Conservation (phyloP, 169 alveolate genomes). For the Perkinsus olseni region DNA sequence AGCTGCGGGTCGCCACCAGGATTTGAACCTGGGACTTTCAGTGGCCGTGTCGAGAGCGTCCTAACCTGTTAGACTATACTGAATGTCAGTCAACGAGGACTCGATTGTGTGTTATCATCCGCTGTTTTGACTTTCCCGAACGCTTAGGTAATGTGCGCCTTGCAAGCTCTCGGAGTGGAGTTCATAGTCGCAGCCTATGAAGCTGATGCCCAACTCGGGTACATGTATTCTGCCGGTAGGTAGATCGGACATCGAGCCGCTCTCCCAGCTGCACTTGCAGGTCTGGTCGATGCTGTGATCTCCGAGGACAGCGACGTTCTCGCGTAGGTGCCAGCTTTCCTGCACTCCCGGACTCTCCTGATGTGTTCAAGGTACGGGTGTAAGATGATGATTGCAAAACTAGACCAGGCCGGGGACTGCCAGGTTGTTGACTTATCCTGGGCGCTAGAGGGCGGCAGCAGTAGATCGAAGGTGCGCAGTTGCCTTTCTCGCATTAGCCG, state of each 20-base stretch:
- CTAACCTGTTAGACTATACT: too few species aligned
- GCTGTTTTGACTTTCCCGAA: background rate
- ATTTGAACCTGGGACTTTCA: too few species aligned
- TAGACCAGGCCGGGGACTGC: slow-evolving; percentile 28
- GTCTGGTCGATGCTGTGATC: slow-evolving; percentile 52
- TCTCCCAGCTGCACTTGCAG: slow-evolving; percentile 8
- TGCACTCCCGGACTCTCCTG: background rate
- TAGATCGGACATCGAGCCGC: background rate
- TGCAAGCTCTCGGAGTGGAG: slow-evolving; percentile 23
- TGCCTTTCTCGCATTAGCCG: too few species aligned
- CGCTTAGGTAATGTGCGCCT: background rate
- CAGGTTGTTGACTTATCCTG: background rate
- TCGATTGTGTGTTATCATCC: too few species aligned
- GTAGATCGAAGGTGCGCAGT: background rate
- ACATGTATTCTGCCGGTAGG: slow-evolving; percentile 26
- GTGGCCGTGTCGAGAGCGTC: too few species aligned
- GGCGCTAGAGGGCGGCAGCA: background rate
- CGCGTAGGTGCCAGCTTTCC: slow-evolving; percentile 15
- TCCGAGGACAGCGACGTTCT: slow-evolving; percentile 76
- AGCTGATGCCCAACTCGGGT: slow-evolving; percentile 77
- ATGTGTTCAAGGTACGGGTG: slow-evolving; percentile 43
- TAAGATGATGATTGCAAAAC: slow-evolving; percentile 49
- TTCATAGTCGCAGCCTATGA: slow-evolving; percentile 74
- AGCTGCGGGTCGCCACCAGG: too few species aligned
- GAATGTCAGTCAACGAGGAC: too few species aligned